Percentiles rank a stretch among this genome's conserved stretches.
phyloP scores from a whole-genome alignment of 2,329 filamentous ascomycete genomes.

The Eurotiales sp. region DNA sequence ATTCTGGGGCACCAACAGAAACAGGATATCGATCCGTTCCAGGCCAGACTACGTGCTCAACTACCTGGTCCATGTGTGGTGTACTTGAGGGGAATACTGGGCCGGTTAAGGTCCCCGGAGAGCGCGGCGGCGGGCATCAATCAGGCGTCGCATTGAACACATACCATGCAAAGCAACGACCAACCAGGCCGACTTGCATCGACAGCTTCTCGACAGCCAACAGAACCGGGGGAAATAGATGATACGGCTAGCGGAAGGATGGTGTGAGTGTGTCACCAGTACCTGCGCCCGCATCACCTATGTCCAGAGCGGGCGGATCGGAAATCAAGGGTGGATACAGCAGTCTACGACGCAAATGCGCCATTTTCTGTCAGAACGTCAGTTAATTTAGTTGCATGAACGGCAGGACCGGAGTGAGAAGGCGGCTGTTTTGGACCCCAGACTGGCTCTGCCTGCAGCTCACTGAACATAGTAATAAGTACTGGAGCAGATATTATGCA shows the following conservation, averaged over 20 bases:
- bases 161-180: too few relatives aligned
- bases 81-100: background rate
- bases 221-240: too few relatives aligned
- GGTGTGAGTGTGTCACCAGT: constrained; percentile 1
- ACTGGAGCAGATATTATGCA: background rate
- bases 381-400: too few relatives aligned
- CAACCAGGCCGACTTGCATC: background rate
- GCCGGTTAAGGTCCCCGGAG: background rate
- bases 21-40: too few relatives aligned
- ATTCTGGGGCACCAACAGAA: too few relatives aligned
- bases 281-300: background rate
- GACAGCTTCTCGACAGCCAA: background rate
- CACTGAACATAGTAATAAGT: background rate
- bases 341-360: constrained; percentile 4
- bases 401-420: too few relatives aligned
- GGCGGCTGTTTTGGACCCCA: background rate
- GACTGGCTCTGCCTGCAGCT: background rate
- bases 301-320: constrained; percentile 9
- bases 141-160: too few relatives aligned
- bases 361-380: constrained; percentile 3
- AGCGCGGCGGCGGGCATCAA: constrained; percentile 11
- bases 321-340: constrained; percentile 11
- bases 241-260: too few relatives aligned
- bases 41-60: too few relatives aligned
- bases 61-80: too few relatives aligned